phyloP scores from a whole-genome alignment of 345 rosid species.

The Erysimum cheiranthoides region DNA sequence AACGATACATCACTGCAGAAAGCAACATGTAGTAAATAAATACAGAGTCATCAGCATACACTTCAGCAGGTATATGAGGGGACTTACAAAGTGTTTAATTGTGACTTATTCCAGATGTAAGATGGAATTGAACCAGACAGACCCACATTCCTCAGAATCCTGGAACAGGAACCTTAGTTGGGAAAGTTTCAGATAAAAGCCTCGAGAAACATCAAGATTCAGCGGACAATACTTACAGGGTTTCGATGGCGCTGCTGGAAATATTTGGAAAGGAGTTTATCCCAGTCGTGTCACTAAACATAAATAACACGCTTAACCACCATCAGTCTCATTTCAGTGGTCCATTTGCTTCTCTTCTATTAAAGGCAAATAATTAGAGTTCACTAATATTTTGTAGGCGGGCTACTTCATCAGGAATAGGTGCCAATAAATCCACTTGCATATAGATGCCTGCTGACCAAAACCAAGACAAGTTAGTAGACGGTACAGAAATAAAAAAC shows the following conservation, averaged over 20 bases:
- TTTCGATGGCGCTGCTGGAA: no score
- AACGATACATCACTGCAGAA: slow-evolving; percentile 36
- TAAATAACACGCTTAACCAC: not conserved
- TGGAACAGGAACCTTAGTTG: not conserved
- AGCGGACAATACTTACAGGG: no score
- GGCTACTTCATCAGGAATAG: slow-evolving; percentile 54
- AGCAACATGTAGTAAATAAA: not conserved
- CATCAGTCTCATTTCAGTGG: not conserved
- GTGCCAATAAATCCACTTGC: slow-evolving; percentile 59
- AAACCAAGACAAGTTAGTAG: slow-evolving; percentile 5
- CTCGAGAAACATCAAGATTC: not conserved
- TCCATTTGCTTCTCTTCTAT: not conserved
- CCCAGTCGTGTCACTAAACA: not conserved
- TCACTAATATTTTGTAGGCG: slow-evolving; percentile 43
- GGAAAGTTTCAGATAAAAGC: not conserved
- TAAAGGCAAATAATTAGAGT: slow-evolving; percentile 44
- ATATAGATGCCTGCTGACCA: slow-evolving; percentile 45
- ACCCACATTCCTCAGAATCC: slow-evolving; percentile 37
- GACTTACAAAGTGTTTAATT: slow-evolving; percentile 19
- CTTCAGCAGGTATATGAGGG: not conserved
- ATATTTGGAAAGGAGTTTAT: no score
- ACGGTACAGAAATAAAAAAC: not conserved
- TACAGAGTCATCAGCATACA: not conserved
- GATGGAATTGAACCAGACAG: slow-evolving; percentile 34
- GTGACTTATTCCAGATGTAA: slow-evolving; percentile 21